Base-by-base conservation (phyloP, 106 monocot species). In the Iris macrosiphon region DNA sequence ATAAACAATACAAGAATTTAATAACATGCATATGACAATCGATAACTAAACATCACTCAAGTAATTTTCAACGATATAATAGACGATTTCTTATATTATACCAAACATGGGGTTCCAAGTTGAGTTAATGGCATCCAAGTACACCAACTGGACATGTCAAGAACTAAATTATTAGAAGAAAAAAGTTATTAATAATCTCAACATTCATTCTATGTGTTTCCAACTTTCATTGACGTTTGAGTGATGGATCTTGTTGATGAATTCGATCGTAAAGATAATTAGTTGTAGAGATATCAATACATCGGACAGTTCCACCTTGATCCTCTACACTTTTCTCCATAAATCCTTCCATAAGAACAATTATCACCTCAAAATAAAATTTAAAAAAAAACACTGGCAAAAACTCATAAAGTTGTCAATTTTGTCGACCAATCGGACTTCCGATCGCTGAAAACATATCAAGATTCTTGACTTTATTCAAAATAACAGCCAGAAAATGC, bases 171-270 rank as follows among this genome's bases (percentile, higher is more conserved):
- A 62, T 16, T 5, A 48, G 18, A 21, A 17, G 4, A 9, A 4
- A 8, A 30, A 59, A 16, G 27, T 15, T 31, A 32, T 6, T 18
- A 7, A 8, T 6, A 65, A 72, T 85, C 55, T 19, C 22, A 25
- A 20, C 54, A 54, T 52, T 30, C n/a, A n/a, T n/a, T n/a, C n/a
- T n/a, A n/a, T n/a, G n/a, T n/a, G n/a, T n/a, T n/a, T n/a, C n/a
- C n/a, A 85, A 79, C 67, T 72, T 55, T 85, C 84, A 61, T 84
- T 79, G n/a, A 85, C 75, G 64, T 85, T 85, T 4, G 79, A 79
- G 65, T 79, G 84, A 56, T 67, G 79, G 16, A 85, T 85, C 67
- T 75, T 71, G 45, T 76, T 79, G 11, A 75, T 40, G 27, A 85
- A 76, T 10, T 72, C 79, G 57, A 85, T 75, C 0, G n/a, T n/a